A percentile compares a stretch with the other conserved stretches of the same genome.
These are phyloP conservation scores for Fonsecaea nubica DNA, from an alignment of 2,329 filamentous ascomycete genomes.

Conservation along the genomic window DNA sequence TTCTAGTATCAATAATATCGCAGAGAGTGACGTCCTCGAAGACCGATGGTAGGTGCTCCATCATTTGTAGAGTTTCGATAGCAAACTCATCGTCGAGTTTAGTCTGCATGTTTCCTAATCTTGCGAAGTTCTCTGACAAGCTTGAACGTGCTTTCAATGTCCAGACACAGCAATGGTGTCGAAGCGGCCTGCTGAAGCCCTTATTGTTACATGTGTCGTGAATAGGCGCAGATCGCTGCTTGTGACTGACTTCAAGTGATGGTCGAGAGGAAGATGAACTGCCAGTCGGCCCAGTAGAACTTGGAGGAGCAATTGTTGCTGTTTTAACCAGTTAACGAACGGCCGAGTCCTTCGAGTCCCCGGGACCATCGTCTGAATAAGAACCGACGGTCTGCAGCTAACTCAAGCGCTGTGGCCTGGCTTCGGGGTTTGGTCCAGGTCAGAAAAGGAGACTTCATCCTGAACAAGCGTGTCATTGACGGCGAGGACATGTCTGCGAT, in stretches of 20 bases:
- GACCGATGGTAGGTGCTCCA: not conserved
- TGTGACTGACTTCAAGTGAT: no score
- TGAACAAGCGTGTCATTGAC: slow-evolving; percentile 11
- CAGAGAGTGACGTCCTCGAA: not conserved
- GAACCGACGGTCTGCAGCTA: not conserved
- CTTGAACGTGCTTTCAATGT: not conserved
- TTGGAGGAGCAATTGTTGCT: not conserved
- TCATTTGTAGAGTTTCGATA: not conserved
- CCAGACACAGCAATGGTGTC: not conserved
- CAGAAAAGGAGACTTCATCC: not conserved
- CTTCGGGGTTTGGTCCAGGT: not conserved
- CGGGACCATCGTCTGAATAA: no score
- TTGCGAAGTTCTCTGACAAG: no score
- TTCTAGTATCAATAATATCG: not conserved
- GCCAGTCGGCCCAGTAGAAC: not conserved
- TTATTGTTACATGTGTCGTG: no score
- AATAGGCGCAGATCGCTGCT: no score
- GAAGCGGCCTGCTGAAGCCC: no score
- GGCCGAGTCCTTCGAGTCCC: no score
- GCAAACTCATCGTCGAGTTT: not conserved
- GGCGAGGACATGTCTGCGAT: slow-evolving; percentile 7
- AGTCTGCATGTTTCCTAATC: not conserved
- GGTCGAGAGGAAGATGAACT: no score
- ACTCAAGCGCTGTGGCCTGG: not conserved
- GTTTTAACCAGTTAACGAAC: not conserved